Percentiles rank a stretch among this genome's conserved stretches.
Conservation (phyloP, 805 yeast species). For the Cyberlindnera saturnus region DNA sequence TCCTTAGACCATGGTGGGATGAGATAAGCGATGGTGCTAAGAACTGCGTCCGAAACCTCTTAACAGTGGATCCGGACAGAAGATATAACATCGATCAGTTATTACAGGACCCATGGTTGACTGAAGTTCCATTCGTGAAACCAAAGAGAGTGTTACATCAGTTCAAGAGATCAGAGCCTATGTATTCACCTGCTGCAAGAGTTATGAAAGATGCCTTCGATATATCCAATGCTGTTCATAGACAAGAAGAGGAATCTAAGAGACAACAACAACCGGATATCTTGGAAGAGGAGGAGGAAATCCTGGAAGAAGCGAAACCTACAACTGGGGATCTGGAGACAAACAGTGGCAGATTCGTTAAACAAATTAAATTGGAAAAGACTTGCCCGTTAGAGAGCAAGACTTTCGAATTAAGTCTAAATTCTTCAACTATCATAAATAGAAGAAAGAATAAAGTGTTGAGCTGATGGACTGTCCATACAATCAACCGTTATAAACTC, state of each 20-base stretch:
- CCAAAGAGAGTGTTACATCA: conserved; percentile 17
- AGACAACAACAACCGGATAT: background rate
- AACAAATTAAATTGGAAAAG: conserved; percentile 11
- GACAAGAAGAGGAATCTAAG: conserved; percentile 29
- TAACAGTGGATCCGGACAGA: conserved; percentile 62
- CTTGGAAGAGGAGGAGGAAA: conserved; percentile 24
- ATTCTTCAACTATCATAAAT: conserved; percentile 34
- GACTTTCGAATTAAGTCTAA: conserved; percentile 30
- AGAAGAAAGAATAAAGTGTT: conserved; percentile 30
- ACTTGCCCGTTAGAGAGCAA: conserved; percentile 13
- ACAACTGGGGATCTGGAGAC: conserved; percentile 15
- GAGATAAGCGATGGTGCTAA: conserved; percentile 71
- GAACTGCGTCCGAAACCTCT: conserved; percentile 55
- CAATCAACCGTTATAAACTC: no score
- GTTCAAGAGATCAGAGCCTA: conserved; percentile 21
- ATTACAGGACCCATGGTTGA: conserved; percentile 66
- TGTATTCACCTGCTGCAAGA: conserved; percentile 67
- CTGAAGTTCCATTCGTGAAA: conserved; percentile 18
- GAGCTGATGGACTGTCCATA: conserved; percentile 3
- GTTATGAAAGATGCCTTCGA: conserved; percentile 85
- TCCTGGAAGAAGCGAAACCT: conserved; percentile 6
- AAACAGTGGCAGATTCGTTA: conserved; percentile 14
- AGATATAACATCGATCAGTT: conserved; percentile 66
- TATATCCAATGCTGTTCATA: conserved; percentile 78
- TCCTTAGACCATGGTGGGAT: conserved; percentile 85